Percentiles rank a stretch among this genome's conserved stretches.
Evolutionary conservation across 768 basidiomycete genomes (phyloP).

Genomic region (Tylopilus felleus): DNA sequence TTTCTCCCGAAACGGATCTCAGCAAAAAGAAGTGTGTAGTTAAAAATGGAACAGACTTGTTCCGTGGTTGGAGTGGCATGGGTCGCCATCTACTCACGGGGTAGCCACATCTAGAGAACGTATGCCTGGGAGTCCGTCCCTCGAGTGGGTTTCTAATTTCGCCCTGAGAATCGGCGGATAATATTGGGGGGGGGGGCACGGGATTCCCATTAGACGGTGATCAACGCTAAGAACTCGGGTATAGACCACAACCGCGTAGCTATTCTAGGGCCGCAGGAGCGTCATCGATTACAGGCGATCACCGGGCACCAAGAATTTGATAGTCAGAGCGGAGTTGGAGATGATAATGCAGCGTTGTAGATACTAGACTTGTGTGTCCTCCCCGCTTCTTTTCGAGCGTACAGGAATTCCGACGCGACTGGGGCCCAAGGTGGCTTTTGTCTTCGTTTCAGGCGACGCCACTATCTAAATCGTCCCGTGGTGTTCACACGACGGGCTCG

Average conservation of each 20-base stretch:
- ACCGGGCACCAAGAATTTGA: not conserved
- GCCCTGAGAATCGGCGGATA: constrained; percentile 19
- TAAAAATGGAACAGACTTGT: no score
- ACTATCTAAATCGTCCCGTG: constrained; percentile 12
- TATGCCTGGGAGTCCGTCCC: constrained; percentile 17
- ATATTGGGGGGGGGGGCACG: not conserved
- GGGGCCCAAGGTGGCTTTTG: not conserved
- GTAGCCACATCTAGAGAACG: not conserved
- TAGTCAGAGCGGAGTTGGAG: constrained; percentile 6
- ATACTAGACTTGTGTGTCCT: not conserved
- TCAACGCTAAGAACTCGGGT: not conserved
- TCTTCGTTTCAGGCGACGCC: constrained; percentile 13
- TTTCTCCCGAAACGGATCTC: no score
- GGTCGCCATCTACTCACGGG: constrained; percentile 17
- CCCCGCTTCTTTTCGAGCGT: not conserved
- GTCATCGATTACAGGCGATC: constrained; percentile 6
- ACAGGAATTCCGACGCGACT: not conserved
- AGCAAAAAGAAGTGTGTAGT: no score
- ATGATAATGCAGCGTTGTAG: not conserved
- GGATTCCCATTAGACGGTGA: not conserved
- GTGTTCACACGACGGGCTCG: constrained; percentile 24
- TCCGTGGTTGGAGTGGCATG: constrained; percentile 4
- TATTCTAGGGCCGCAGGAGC: constrained; percentile 7
- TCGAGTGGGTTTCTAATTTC: not conserved
- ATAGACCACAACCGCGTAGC: not conserved